phyloP scores from a whole-genome alignment of 2,329 filamentous ascomycete genomes.

The Rutstroemia sp. region DNA sequence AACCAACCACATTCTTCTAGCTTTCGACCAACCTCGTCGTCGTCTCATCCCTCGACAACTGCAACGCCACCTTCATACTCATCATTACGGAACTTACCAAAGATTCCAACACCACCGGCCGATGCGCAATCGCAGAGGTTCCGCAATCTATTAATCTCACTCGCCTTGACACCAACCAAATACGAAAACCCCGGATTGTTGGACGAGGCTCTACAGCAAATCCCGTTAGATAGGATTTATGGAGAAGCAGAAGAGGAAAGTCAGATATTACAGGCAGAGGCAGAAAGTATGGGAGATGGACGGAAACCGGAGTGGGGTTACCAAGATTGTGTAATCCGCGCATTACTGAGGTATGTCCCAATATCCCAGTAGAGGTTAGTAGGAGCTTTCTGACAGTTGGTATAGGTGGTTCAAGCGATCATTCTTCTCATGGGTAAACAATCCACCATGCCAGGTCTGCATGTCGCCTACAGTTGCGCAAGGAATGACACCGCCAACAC shows the following conservation, averaged over 20 bases:
- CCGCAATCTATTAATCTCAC: slow-evolving; percentile 72
- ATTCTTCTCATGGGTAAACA: slow-evolving; percentile 97
- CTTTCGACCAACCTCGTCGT: slow-evolving; percentile 41
- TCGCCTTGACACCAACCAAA: slow-evolving; percentile 83
- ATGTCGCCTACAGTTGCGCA: slow-evolving; percentile 73
- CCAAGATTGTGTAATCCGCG: slow-evolving; percentile 90
- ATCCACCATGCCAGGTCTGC: slow-evolving; percentile 78
- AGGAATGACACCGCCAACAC: slow-evolving; percentile 76
- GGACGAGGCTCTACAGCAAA: slow-evolving; percentile 80
- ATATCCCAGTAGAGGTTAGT: slow-evolving; percentile 11
- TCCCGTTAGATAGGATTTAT: slow-evolving; percentile 88
- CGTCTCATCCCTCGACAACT: slow-evolving; percentile 26
- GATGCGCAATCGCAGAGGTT: slow-evolving; percentile 68
- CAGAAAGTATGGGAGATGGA: slow-evolving; percentile 76
- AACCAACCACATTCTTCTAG: slow-evolving; percentile 17
- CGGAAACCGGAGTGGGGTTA: slow-evolving; percentile 88
- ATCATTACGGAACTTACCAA: slow-evolving; percentile 56
- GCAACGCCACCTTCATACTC: slow-evolving; percentile 51
- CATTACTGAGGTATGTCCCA: slow-evolving; percentile 65
- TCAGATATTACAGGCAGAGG: slow-evolving; percentile 80
- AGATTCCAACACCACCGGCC: slow-evolving; percentile 68
- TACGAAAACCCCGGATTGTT: slow-evolving; percentile 95
- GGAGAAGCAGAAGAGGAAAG: slow-evolving; percentile 89
- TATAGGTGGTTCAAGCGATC: slow-evolving; percentile 89
- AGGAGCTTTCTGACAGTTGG: slow-evolving; percentile 14